phyloP scores from a whole-genome alignment of 2,329 filamentous ascomycete genomes.

The Dothistroma pini region DNA sequence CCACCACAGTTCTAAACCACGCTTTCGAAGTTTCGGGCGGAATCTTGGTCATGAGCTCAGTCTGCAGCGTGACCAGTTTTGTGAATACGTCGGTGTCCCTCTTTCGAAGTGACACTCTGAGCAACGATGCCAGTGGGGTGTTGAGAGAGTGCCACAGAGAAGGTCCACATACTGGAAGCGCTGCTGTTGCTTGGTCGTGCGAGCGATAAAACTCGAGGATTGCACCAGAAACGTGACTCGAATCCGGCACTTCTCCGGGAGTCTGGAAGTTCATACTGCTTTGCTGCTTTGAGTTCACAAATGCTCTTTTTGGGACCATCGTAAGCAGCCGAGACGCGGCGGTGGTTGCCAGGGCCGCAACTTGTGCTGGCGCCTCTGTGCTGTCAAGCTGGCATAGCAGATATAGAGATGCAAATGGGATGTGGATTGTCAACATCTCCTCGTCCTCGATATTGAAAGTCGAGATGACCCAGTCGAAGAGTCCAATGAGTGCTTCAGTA shows the following conservation, averaged over 20 bases:
- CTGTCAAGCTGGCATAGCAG: constrained; percentile 20
- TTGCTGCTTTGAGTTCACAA: constrained; percentile 3
- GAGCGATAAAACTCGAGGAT: constrained; percentile 16
- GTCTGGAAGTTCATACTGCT: not conserved
- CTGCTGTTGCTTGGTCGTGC: not conserved
- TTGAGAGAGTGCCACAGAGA: not conserved
- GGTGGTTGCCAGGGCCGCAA: constrained; percentile 4
- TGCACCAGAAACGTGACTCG: constrained; percentile 3
- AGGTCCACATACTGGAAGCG: constrained; percentile 5
- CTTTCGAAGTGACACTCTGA: constrained; percentile 6
- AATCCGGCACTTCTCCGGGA: not conserved
- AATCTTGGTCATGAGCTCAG: not conserved
- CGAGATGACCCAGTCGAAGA: constrained; percentile 76
- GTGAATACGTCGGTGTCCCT: constrained; percentile 2
- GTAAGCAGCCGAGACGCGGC: constrained; percentile 15
- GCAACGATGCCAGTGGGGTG: not conserved
- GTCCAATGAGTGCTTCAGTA: constrained; percentile 54
- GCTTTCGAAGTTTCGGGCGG: not conserved
- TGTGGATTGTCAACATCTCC: constrained; percentile 87
- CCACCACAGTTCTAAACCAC: not conserved
- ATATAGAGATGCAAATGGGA: constrained; percentile 63
- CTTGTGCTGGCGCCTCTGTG: not conserved
- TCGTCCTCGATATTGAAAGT: constrained; percentile 95
- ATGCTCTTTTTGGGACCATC: constrained; percentile 14
- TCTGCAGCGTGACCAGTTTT: not conserved